Conservation (phyloP, 208 protist species). For the Wallacemonas sp. region DNA sequence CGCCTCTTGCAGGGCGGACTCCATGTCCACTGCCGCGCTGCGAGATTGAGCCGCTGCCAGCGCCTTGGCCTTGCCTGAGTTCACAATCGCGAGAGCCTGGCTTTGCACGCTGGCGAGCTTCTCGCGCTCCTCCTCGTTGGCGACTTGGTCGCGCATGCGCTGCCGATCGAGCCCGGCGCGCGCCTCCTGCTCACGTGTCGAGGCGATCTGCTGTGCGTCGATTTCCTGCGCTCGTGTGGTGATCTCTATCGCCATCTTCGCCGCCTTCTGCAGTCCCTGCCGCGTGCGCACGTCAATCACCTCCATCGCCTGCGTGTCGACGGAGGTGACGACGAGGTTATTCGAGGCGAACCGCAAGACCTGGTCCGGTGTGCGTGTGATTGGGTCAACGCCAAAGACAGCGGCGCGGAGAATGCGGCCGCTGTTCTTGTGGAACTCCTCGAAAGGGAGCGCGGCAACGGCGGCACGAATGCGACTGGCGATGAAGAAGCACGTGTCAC, state of each 20-base stretch:
- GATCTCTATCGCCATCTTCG: conserved; percentile 97
- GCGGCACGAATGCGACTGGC: conserved; percentile 82
- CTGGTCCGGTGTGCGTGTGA: conserved; percentile 36
- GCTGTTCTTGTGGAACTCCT: conserved; percentile 89
- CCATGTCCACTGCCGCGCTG: conserved; percentile 88
- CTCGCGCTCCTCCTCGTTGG: conserved; percentile 87
- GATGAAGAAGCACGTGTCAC: conserved; percentile 82
- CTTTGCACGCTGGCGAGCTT: conserved; percentile 89
- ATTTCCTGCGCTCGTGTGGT: conserved; percentile 95
- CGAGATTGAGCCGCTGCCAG: conserved; percentile 86
- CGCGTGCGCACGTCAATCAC: conserved; percentile 94
- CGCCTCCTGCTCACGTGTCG: conserved; percentile 90
- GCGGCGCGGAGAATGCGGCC: conserved; percentile 53
- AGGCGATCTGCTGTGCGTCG: conserved; percentile 89
- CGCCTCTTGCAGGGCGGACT: conserved; percentile 78
- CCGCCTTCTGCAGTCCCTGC: conserved; percentile 94
- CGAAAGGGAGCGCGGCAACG: conserved; percentile 79
- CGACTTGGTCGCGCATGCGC: conserved; percentile 91
- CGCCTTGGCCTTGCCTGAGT: conserved; percentile 89
- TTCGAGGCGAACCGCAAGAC: conserved; percentile 90
- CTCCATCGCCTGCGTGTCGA: conserved; percentile 95
- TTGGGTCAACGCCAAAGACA: conserved; percentile 82
- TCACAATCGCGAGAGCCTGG: conserved; percentile 76
- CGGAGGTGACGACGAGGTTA: conserved; percentile 93
- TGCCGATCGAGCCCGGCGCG: conserved; percentile 89